A percentile compares a stretch with the other conserved stretches of the same genome.
Conservation (phyloP, 257 asterid species). For the Penstemon newberryi region DNA sequence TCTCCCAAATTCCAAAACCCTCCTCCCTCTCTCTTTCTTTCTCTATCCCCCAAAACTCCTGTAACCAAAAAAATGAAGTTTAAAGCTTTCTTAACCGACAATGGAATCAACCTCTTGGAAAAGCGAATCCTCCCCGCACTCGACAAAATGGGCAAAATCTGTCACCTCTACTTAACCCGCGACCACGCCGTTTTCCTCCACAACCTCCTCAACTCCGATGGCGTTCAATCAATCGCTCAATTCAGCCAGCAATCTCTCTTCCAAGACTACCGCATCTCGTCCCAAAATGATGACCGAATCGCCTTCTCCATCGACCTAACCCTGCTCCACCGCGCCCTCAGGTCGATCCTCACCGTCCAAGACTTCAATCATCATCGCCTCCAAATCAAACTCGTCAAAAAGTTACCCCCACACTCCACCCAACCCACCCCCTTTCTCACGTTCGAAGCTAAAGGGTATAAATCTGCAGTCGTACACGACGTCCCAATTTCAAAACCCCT, state of each 20-base stretch:
- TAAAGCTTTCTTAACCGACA: slow-evolving; percentile 76
- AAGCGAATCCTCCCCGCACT: slow-evolving; percentile 81
- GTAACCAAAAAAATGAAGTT: slow-evolving; percentile 52
- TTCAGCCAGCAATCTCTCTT: slow-evolving; percentile 65
- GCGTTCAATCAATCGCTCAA: slow-evolving; percentile 84
- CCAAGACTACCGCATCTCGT: slow-evolving; percentile 68
- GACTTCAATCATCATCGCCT: slow-evolving; percentile 41
- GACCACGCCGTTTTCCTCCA: slow-evolving; percentile 87
- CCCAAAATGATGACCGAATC: slow-evolving; percentile 68
- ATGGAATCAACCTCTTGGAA: slow-evolving; percentile 78
- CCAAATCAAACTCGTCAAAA: slow-evolving; percentile 79
- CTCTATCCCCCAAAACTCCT: too few species aligned
- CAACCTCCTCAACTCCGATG: slow-evolving; percentile 86
- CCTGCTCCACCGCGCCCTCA: slow-evolving; percentile 95
- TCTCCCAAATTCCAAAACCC: too few species aligned
- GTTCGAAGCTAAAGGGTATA: slow-evolving; percentile 73
- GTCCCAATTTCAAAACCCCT: slow-evolving; percentile 92
- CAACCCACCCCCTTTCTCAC: slow-evolving; percentile 76
- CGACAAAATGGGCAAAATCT: slow-evolving; percentile 74
- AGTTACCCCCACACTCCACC: slow-evolving; percentile 67
- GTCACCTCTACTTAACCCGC: slow-evolving; percentile 73
- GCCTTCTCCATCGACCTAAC: slow-evolving; percentile 80
- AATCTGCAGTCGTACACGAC: slow-evolving; percentile 86
- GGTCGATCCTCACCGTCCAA: slow-evolving; percentile 70
- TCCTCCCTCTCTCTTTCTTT: too few species aligned